Conservation (phyloP, 225 moss, liverwort and hornwort species). For the Climacium dendroides region DNA sequence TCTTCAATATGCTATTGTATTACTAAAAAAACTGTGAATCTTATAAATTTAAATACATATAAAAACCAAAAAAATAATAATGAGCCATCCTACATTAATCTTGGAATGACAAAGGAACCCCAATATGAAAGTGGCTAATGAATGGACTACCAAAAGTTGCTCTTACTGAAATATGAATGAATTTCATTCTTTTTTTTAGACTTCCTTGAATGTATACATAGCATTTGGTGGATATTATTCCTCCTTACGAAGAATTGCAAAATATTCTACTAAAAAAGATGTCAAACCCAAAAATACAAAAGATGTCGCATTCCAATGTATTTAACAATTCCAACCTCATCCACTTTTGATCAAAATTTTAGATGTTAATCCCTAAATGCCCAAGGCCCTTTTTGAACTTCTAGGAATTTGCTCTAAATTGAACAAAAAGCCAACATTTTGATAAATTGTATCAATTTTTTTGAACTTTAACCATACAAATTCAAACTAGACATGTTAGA, state of each 20-base stretch:
- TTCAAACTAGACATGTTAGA: no score
- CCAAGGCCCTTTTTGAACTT: no score
- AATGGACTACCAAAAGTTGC: fast-evolving
- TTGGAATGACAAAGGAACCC: background rate
- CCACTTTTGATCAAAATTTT: background rate
- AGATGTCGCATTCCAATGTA: fast-evolving
- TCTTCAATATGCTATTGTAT: background rate
- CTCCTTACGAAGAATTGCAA: fast-evolving
- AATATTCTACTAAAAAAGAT: background rate
- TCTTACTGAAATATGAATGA: background rate
- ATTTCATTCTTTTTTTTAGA: background rate
- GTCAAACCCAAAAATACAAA: no score
- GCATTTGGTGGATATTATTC: background rate
- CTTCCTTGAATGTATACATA: background rate
- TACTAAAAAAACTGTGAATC: fast-evolving
- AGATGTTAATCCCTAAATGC: no score
- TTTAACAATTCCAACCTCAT: background rate
- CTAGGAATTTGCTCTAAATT: no score
- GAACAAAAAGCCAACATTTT: no score
- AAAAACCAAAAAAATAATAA: background rate
- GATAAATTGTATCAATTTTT: no score
- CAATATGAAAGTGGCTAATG: background rate
- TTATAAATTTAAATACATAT: fast-evolving
- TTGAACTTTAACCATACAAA: no score
- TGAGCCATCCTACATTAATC: background rate